Base-by-base conservation (phyloP, 192 early-diverging fungal species). In the Dissophora ornata region DNA sequence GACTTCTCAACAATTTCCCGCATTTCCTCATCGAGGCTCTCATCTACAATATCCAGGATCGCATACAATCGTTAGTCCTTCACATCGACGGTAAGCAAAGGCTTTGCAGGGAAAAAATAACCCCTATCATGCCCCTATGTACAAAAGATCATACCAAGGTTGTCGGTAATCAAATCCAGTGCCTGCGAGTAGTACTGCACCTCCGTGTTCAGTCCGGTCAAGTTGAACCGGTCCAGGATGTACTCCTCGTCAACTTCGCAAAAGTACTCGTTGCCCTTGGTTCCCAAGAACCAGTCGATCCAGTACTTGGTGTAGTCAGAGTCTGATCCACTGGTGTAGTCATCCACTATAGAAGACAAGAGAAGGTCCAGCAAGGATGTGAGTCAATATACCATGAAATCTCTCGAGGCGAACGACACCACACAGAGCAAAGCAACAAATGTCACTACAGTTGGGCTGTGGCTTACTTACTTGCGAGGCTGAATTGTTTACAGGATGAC, bases 211-310 rank as follows among this genome's bases (percentile, higher is more conserved):
- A 99, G 85, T 26, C 96, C 96, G 3, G 98, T 97, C 62, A 99
- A 84, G 79, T 99, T 99, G 87, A 99, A 99, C 42, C 95, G 85
- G 85, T 99, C 98, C 55, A 93, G 81, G 55, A 99, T 95, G 80
- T 95, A 99, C 15, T 97, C 96, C 69, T 95, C 94, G 77, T 99
- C 98, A n/a, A 99, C 93, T 49, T 96, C 94, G 82, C 95, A 98
- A 85, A 96, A 98, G 74, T 96, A 95, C 79, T 99, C 98, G 75
- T 98, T 96, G 47, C 97, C 98, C 61, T 94, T 94, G 32, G 90
- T 88, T 25, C 85, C 85, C 64, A 91, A 88, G 73, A 98, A 99
- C 93, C 94, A 95, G 79, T 98, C 96, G 46, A 96, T 89, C 96
- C 96, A 98, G 83, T 93, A 93, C 83, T 88, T 88, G 58, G 83